Conservation (phyloP, 2,329 filamentous ascomycete genomes). For the Aspergillus ruber region DNA sequence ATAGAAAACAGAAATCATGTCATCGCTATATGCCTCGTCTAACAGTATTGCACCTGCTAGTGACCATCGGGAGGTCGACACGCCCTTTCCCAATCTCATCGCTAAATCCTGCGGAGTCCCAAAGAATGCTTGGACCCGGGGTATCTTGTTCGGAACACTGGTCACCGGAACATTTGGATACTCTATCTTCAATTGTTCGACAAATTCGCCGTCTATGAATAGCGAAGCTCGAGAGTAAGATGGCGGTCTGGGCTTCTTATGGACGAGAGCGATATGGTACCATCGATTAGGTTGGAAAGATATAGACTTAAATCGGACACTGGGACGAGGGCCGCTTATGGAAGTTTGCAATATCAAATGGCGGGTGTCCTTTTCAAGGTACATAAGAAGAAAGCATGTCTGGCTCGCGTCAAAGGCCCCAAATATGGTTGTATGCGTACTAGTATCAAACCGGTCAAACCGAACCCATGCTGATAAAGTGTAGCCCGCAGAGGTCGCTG, state of each 20-base stretch:
- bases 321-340: slow-evolving; percentile 75
- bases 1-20: slow-evolving; percentile 83
- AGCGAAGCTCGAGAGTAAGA: slow-evolving; percentile 74
- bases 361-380: slow-evolving; percentile 85
- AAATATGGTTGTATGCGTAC: slow-evolving; percentile 88
- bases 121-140: slow-evolving; percentile 79
- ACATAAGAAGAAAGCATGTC: slow-evolving; percentile 87
- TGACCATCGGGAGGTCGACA: slow-evolving; percentile 76
- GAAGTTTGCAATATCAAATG: slow-evolving; percentile 97
- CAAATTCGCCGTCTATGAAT: slow-evolving; percentile 88
- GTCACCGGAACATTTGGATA: slow-evolving; percentile 73
- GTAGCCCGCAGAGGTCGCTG: slow-evolving; percentile 71
- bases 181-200: slow-evolving; percentile 81
- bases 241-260: slow-evolving; percentile 70
- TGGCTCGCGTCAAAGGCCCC: slow-evolving; percentile 89
- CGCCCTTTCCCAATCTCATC: slow-evolving; percentile 63
- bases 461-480: slow-evolving; percentile 85
- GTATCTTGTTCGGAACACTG: slow-evolving; percentile 44
- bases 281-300: slow-evolving; percentile 69
- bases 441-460: slow-evolving; percentile 77
- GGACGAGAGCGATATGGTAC: slow-evolving; percentile 91
- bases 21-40: slow-evolving; percentile 80
- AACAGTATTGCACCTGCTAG: slow-evolving; percentile 85
- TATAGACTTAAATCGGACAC: slow-evolving; percentile 84
- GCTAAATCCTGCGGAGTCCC: slow-evolving; percentile 88